Evolutionary conservation across 148 eudicot species (phyloP).

Genomic region (Fallopia convolvulus): DNA sequence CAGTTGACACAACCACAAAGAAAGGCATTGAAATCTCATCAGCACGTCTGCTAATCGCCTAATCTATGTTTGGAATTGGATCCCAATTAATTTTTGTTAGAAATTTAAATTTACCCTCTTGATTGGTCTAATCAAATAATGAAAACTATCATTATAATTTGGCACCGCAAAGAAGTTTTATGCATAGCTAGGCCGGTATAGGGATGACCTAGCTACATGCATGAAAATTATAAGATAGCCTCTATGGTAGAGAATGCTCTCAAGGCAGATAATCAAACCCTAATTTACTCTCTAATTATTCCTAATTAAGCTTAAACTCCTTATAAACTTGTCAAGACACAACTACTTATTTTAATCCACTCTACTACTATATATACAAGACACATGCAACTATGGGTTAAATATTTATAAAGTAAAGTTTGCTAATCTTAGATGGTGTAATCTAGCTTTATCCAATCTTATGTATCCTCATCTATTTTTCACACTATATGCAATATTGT

Average conservation of each 20-base stretch:
- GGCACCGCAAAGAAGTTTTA: neutral
- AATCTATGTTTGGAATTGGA: neutral
- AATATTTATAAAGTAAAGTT: too few species aligned
- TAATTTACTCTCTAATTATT: neutral
- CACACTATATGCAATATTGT: too few species aligned
- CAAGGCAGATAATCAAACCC: neutral
- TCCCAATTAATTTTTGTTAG: neutral
- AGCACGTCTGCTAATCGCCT: neutral
- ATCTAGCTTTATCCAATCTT: too few species aligned
- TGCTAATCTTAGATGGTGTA: too few species aligned
- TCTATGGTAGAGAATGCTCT: neutral
- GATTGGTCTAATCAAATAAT: neutral
- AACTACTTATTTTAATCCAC: too few species aligned
- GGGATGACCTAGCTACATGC: neutral
- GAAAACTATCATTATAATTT: neutral
- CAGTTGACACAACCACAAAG: neutral
- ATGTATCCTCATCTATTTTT: too few species aligned
- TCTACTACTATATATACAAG: too few species aligned
- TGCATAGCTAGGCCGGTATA: neutral
- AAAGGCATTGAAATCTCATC: neutral
- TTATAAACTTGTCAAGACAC: too few species aligned
- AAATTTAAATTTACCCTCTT: neutral
- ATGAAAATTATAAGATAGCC: neutral
- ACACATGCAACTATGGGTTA: too few species aligned
- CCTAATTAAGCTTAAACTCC: neutral